Evolutionary conservation across 2,329 filamentous ascomycete species (phyloP), one percentile per base, ranked within the genome.

Genomic region (Cephalotrichum gorgonifer): DNA sequence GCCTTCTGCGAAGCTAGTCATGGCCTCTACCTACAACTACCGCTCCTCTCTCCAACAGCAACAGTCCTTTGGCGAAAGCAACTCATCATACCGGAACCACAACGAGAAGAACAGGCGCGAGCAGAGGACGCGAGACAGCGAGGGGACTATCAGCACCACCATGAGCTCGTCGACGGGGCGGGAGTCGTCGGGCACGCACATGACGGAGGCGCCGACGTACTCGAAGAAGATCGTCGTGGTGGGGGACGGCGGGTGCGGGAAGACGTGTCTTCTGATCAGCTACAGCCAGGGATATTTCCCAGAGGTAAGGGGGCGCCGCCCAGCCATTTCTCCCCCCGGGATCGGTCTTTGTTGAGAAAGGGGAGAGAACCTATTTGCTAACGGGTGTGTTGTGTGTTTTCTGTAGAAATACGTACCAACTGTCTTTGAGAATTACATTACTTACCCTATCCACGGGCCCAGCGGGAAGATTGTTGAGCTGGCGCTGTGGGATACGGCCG

Each of bases 171-270:
- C 83, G 47, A 85, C 81, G 45, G 85, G 84, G 58, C 77, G 83
- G 61, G 83, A 90, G 66, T 90, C 86, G 44, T 80, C 86, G 52
- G 83, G 78, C 53, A 96, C 91, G 48, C 83, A 88, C 65, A 79
- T 91, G 68, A 96, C 91, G 45, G 88, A 95, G 63, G 88, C 86
- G 23, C 90, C 91, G 4, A 80, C 88, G 50, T 96, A 93, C 71
- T 97, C 91, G 57, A 98, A 98, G 76, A 98, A 98, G 78, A 93
- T 98, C 64, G 93, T 98, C 42, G 93, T 98, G 47, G 93, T 98
- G 43, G 93, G 93, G 54, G 93, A 98, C 67, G 93, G 93, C 59
- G 93, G 93, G 54, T 98, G 93, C 68, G 93, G 93, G 60, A 98
- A 98, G 81, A 98, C 93, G 8, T 98, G 93, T 73, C 74, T 98